Percentiles rank a stretch among this genome's conserved stretches.
These are phyloP conservation scores for Suhomyces taliae DNA, from an alignment of 1,139 yeast species.

Conservation along the genomic window DNA sequence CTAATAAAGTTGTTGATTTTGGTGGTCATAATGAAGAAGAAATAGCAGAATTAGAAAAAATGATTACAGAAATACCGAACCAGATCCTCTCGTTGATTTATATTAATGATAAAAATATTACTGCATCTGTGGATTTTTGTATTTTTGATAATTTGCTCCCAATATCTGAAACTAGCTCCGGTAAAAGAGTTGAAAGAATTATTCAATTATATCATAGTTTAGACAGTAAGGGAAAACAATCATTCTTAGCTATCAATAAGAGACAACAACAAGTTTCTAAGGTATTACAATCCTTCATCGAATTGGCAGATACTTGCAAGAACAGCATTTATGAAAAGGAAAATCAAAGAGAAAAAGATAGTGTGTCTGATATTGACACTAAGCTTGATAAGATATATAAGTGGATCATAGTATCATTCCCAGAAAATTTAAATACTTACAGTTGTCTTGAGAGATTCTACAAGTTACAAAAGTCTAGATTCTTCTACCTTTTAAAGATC, in stretches of 20 bases:
- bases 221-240: slow-evolving; percentile 57
- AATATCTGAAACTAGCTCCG: slow-evolving; percentile 42
- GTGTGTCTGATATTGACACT: slow-evolving; percentile 5
- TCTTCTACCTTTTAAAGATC: slow-evolving; percentile 53
- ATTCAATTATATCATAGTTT: slow-evolving; percentile 49
- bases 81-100: slow-evolving; percentile 66
- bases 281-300: slow-evolving; percentile 38
- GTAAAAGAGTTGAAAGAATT: slow-evolving; percentile 53
- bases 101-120: slow-evolving; percentile 70
- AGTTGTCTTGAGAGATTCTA: slow-evolving; percentile 53
- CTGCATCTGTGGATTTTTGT: slow-evolving; percentile 63
- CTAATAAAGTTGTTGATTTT: slow-evolving; percentile 27
- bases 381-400: slow-evolving; percentile 58
- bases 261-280: slow-evolving; percentile 64
- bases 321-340: background rate
- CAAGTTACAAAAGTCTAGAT: slow-evolving; percentile 56
- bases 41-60: slow-evolving; percentile 39
- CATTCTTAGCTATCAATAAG: slow-evolving; percentile 67
- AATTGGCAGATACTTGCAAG: slow-evolving; percentile 28
- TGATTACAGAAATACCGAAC: slow-evolving; percentile 54
- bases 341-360: slow-evolving; percentile 12
- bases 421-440: slow-evolving; percentile 50
- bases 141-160: slow-evolving; percentile 66
- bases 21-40: slow-evolving; percentile 30
- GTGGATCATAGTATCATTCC: slow-evolving; percentile 64